Conservation (phyloP, 768 basidiomycete species). For the Mycena galopus region DNA sequence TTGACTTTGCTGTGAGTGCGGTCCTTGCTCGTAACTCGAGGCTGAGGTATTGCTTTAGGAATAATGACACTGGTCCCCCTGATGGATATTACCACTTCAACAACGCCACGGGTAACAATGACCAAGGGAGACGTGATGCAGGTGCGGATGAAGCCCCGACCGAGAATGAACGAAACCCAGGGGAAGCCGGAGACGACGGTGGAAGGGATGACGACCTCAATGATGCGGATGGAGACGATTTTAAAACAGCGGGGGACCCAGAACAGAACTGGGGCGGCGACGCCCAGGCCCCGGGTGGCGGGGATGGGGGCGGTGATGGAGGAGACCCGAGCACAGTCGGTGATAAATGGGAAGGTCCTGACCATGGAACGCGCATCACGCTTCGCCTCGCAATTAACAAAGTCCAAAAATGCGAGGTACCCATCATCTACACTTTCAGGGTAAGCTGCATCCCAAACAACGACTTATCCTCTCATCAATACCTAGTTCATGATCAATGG, state of each 20-base stretch:
- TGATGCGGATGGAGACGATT: neutral
- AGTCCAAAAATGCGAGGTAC: neutral
- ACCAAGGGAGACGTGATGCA: neutral
- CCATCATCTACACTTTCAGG: neutral
- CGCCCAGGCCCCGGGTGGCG: neutral
- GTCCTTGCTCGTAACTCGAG: neutral
- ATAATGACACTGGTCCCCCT: neutral
- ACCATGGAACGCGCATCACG: neutral
- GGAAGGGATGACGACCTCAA: neutral
- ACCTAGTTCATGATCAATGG: neutral
- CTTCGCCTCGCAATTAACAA: slow-evolving; percentile 1
- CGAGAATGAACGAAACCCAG: neutral
- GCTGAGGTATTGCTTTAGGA: neutral
- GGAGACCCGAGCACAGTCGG: neutral
- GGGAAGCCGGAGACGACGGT: neutral
- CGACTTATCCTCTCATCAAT: neutral
- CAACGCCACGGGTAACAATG: neutral
- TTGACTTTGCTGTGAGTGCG: neutral
- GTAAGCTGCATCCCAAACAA: neutral
- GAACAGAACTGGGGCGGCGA: neutral
- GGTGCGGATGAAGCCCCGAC: neutral
- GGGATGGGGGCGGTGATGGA: slow-evolving; percentile 6
- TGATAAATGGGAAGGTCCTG: neutral
- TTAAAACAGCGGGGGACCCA: neutral
- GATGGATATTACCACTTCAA: neutral